A percentile compares a stretch with the other conserved stretches of the same genome.
phyloP scores from a whole-genome alignment of 495 filamentous ascomycete species.

The Tuber melanosporum region DNA sequence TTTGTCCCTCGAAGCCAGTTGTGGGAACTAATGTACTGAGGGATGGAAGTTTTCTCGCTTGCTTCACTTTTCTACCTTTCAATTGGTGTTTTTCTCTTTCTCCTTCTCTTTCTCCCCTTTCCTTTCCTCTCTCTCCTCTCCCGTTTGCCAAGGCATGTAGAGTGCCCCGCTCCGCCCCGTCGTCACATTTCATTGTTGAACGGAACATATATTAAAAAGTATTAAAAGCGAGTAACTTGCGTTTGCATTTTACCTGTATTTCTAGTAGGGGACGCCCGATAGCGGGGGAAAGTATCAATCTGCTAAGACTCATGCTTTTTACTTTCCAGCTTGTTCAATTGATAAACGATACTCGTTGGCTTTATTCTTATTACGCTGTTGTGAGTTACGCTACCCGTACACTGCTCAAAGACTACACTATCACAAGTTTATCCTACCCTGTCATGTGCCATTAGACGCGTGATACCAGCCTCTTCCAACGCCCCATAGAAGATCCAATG shows the following conservation, averaged over 20 bases:
- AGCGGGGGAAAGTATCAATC: not conserved
- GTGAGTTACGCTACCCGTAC: not conserved
- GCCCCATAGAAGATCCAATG: not conserved
- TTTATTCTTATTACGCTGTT: not conserved
- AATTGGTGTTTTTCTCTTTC: not conserved
- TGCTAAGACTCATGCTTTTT: not conserved
- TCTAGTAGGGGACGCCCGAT: not conserved
- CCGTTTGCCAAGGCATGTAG: not conserved
- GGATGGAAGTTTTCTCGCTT: conserved; percentile 1
- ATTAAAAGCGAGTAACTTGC: not conserved
- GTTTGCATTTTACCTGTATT: not conserved
- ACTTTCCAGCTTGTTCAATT: not conserved
- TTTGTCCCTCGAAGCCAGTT: conserved; percentile 16
- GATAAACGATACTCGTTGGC: not conserved
- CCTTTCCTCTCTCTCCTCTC: not conserved
- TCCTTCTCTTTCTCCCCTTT: not conserved
- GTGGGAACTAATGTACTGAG: not conserved
- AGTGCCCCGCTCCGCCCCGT: not conserved
- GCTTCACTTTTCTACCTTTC: not conserved
- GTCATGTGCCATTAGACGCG: not conserved
- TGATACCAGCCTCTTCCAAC: not conserved
- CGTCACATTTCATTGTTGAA: not conserved
- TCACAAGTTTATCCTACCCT: not conserved
- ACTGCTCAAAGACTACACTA: not conserved
- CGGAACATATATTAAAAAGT: not conserved